Conservation (phyloP, 2,329 filamentous ascomycete species). For the Cadophora gregata region DNA sequence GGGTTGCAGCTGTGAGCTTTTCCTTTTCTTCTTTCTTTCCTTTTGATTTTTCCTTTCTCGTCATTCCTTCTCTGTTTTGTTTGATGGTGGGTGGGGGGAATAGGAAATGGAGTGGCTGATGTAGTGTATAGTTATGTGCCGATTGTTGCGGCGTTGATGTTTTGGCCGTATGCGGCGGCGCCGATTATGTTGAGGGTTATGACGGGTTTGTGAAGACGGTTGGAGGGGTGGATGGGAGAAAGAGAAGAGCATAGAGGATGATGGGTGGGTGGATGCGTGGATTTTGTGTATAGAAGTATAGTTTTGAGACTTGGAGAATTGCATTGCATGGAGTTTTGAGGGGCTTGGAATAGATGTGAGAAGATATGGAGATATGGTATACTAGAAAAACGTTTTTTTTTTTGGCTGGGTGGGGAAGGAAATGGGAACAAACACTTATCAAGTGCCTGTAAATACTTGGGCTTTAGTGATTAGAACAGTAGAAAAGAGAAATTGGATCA, state of each 20-base stretch:
- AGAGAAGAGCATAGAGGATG: not conserved
- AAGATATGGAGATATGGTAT: no score
- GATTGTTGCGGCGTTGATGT: constrained; percentile 2
- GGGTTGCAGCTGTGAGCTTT: constrained; percentile 8
- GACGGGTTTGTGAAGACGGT: not conserved
- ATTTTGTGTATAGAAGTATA: not conserved
- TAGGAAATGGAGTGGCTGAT: not conserved
- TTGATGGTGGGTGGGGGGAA: not conserved
- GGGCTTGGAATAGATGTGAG: no score
- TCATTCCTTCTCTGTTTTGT: not conserved
- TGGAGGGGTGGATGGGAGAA: no score
- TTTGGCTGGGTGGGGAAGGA: no score
- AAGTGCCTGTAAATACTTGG: no score
- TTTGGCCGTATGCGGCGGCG: constrained; percentile 11
- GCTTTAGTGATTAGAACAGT: no score
- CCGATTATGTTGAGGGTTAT: constrained; percentile 1
- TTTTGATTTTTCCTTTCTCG: no score
- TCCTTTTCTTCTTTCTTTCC: not conserved
- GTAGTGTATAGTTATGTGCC: constrained; percentile 5
- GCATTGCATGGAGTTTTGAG: not conserved
- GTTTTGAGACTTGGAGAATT: not conserved
- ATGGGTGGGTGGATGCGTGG: not conserved
- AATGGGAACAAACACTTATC: no score
- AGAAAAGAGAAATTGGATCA: no score
- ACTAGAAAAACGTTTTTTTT: no score